Percentiles rank a stretch among this genome's conserved stretches.
Conservation (phyloP, 805 yeast genomes). For the Blastobotrys americana region DNA sequence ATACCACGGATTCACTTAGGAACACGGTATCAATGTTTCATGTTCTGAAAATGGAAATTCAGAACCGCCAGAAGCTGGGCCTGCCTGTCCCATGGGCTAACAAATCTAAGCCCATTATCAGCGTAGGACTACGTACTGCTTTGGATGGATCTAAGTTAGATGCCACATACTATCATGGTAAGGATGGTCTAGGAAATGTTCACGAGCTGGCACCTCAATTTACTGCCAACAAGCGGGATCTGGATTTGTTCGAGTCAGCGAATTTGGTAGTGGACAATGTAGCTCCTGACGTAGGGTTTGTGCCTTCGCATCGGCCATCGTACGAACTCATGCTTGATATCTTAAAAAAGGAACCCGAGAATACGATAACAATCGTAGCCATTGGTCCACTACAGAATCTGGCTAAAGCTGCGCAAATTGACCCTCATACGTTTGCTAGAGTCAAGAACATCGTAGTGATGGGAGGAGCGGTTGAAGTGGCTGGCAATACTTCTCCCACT, state of each 20-base stretch:
- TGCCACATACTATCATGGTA: slow-evolving; percentile 37
- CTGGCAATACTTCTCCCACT: slow-evolving; percentile 36
- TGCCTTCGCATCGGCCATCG: slow-evolving; percentile 25
- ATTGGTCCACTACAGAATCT: slow-evolving; percentile 37
- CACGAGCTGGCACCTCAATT: slow-evolving; percentile 31
- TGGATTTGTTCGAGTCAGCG: slow-evolving; percentile 20
- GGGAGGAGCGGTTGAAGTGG: slow-evolving; percentile 34
- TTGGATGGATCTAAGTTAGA: slow-evolving; percentile 27
- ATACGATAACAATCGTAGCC: slow-evolving; percentile 33
- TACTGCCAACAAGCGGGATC: slow-evolving; percentile 28
- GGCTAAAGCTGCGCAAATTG: slow-evolving; percentile 35
- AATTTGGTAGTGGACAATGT: background rate
- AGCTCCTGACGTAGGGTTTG: slow-evolving; percentile 23
- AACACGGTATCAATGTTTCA: slow-evolving; percentile 31
- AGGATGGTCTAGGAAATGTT: slow-evolving; percentile 36
- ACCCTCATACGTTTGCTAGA: slow-evolving; percentile 31
- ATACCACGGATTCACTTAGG: slow-evolving; percentile 29
- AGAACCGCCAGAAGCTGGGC: slow-evolving; percentile 20
- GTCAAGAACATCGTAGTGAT: slow-evolving; percentile 33
- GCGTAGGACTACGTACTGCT: slow-evolving; percentile 30
- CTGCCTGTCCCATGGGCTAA: slow-evolving; percentile 20
- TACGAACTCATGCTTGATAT: slow-evolving; percentile 33
- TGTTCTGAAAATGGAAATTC: slow-evolving; percentile 30
- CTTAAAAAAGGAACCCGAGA: slow-evolving; percentile 29
- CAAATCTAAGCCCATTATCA: slow-evolving; percentile 28